phyloP scores from a whole-genome alignment of 768 basidiomycete species.

The Trametopsis cervina region DNA sequence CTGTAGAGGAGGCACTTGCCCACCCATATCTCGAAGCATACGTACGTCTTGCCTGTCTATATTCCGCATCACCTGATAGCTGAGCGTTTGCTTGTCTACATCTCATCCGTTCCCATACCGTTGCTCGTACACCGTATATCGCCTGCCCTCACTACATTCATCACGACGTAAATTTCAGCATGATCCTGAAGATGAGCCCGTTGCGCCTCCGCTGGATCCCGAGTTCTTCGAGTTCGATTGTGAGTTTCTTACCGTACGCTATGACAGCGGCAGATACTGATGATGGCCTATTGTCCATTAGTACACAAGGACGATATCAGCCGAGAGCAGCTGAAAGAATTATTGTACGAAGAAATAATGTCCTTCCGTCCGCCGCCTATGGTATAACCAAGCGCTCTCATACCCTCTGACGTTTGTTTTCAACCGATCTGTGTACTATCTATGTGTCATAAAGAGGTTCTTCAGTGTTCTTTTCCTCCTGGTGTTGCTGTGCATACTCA shows the following conservation, averaged over 20 bases:
- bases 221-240: slow-evolving; percentile 98
- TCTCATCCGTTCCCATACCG: too few relatives aligned
- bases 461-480: too few relatives aligned
- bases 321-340: slow-evolving; percentile 90
- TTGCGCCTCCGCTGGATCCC: slow-evolving; percentile 90
- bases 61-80: too few relatives aligned
- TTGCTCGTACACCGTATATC: not conserved
- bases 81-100: too few relatives aligned
- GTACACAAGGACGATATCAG: slow-evolving; percentile 96
- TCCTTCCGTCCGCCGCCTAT: slow-evolving; percentile 69
- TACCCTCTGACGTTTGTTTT: not conserved
- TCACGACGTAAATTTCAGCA: slow-evolving; percentile 62
- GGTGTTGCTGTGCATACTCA: too few relatives aligned
- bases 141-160: not conserved
- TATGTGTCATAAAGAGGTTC: too few relatives aligned
- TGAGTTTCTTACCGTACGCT: slow-evolving; percentile 31
- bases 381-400: slow-evolving; percentile 24
- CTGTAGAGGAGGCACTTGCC: slow-evolving; percentile 89
- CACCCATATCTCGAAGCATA: slow-evolving; percentile 95
- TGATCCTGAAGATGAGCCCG: slow-evolving; percentile 95
- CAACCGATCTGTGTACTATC: not conserved
- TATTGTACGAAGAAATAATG: slow-evolving; percentile 93
- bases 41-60: slow-evolving; percentile 36
- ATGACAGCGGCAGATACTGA: not conserved
- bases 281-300: slow-evolving; percentile 24